phyloP scores from a whole-genome alignment of 345 rosid genomes.

The Cardiospermum halicacabum region DNA sequence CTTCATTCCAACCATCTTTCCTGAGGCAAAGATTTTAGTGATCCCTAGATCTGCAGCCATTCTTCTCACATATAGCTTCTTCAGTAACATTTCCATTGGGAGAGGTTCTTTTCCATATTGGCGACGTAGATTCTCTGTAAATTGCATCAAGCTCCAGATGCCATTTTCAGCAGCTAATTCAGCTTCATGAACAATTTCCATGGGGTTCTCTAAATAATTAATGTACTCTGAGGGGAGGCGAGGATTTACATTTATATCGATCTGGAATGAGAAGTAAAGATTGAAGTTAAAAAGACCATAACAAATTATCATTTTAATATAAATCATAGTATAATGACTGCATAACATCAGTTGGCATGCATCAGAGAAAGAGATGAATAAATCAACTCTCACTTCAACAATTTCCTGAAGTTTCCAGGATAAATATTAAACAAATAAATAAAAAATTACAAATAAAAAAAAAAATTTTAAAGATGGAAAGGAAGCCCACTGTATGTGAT shows the following conservation, averaged over 20 bases:
- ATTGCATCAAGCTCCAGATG: slow-evolving; percentile 80
- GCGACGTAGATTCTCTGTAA: slow-evolving; percentile 77
- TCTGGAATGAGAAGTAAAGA: slow-evolving; percentile 38
- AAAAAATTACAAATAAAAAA: too few species aligned
- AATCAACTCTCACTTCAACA: neutral
- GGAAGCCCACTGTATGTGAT: too few species aligned
- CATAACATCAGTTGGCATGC: neutral
- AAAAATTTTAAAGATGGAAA: too few species aligned
- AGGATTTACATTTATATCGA: slow-evolving; percentile 74
- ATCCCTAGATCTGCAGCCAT: slow-evolving; percentile 98
- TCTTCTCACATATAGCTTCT: slow-evolving; percentile 85
- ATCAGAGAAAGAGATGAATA: neutral
- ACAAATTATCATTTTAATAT: neutral
- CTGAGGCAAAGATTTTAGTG: slow-evolving; percentile 62
- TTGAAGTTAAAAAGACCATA: slow-evolving; percentile 12
- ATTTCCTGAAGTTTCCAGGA: neutral
- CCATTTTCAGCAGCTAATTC: slow-evolving; percentile 85
- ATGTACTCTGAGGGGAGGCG: slow-evolving; percentile 89
- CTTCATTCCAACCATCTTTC: slow-evolving; percentile 86
- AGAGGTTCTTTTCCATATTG: slow-evolving; percentile 90
- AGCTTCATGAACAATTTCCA: slow-evolving; percentile 74
- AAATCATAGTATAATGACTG: neutral
- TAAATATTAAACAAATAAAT: too few species aligned
- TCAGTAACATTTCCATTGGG: slow-evolving; percentile 82
- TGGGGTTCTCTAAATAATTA: slow-evolving; percentile 76